Base-by-base conservation (phyloP, 192 early-diverging fungal species). In the Glomus cerebriforme region DNA sequence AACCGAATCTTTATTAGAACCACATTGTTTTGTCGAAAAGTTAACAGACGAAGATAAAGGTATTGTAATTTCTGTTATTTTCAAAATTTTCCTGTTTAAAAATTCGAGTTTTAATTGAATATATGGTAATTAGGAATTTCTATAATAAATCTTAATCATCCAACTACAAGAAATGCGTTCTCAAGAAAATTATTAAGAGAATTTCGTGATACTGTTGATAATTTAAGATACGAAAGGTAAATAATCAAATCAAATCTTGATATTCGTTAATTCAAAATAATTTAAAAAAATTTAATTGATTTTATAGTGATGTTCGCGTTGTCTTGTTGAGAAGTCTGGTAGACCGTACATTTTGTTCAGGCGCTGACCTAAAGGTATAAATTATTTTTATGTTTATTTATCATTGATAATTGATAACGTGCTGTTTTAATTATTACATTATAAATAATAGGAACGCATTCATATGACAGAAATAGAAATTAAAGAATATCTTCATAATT, bases 311-410 rank as follows among this genome's bases (percentile, higher is more conserved):
- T 12, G 84, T 88, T 17, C 91, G 96, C 31, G 96, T 95, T 10
- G 88, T 99, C 19, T 86, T 97, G 62, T 39, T 99, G 66, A 90
- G 90, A 72, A 94, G 93, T 83, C 59, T 87, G 26, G 96, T 97
- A 2, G 84, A 91, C 34, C 85, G 91, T 6, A 95, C 94, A 31
- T 99, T 99, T 81, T 99, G 96, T 83, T 94, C 96, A 3, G 97
- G 97, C 37, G 97, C 97, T 1, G 97, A 99, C 83, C 83, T 99
- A 79, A 98, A 96, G 85, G 93, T 91, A 88, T 71, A 39, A 26
- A 39, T 13, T 29, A 29, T 73, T 37, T 27, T 62, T 22, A 60
- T 15, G 0, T 24, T 34, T 62, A 60, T 24, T 59, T 34, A 26
- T 19, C 3, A 79, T 79, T 59, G 26, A 58, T 59, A 22, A 27